These are phyloP conservation scores for Dryas integrifolia DNA, from an alignment of 331 rosid species.

Conservation along the genomic window DNA sequence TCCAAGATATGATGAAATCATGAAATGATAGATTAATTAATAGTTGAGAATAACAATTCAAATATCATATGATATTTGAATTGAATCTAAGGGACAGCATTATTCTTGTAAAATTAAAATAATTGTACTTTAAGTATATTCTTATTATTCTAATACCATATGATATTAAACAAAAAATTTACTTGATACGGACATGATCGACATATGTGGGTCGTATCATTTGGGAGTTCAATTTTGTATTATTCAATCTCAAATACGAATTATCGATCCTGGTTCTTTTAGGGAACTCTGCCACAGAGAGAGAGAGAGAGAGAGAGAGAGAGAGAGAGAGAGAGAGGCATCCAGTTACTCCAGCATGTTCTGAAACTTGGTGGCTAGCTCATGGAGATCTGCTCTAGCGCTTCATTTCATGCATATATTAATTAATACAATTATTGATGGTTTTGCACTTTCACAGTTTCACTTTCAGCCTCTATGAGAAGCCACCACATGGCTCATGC, in stretches of 20 bases:
- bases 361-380: no score
- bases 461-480: no score
- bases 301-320: not conserved
- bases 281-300: not conserved
- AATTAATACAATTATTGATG: no score
- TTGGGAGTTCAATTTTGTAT: not conserved
- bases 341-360: no score
- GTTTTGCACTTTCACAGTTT: no score
- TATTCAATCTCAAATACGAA: not conserved
- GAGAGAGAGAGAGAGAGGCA: not conserved
- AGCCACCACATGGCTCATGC: no score
- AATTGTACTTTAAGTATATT: constrained; percentile 8
- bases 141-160: constrained; percentile 14
- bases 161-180: not conserved
- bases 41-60: not conserved
- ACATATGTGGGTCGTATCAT: not conserved
- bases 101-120: not conserved
- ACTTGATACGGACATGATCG: not conserved
- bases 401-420: no score
- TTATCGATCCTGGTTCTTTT: not conserved
- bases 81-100: not conserved
- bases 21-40: not conserved
- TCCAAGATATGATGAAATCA: not conserved
- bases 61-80: not conserved
- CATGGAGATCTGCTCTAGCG: no score